These are phyloP conservation scores for Arabidopsis suecica DNA, from an alignment of 345 rosid genomes.

Conservation along the genomic window DNA sequence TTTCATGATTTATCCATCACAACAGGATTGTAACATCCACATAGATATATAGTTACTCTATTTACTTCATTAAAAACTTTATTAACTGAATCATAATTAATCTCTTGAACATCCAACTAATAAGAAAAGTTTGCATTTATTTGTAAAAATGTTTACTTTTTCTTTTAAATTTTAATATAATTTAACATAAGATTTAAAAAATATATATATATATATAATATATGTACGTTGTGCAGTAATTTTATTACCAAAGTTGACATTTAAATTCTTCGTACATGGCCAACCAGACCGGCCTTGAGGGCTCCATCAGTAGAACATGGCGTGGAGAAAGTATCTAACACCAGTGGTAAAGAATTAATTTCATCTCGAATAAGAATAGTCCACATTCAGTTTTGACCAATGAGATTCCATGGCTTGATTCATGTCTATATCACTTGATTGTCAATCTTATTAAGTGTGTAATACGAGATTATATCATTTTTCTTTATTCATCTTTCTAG, in stretches of 20 bases:
- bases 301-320: constrained; percentile 23
- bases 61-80: not conserved
- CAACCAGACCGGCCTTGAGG: constrained; percentile 21
- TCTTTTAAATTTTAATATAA: too few species aligned
- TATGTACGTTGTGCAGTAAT: not conserved
- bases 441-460: constrained; percentile 13
- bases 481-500: not conserved
- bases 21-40: too few species aligned
- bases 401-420: constrained; percentile 30
- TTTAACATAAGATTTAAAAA: too few species aligned
- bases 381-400: constrained; percentile 23
- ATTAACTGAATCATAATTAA: not conserved
- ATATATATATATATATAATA: too few species aligned
- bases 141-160: not conserved
- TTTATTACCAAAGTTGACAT: not conserved
- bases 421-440: constrained; percentile 23
- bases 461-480: not conserved
- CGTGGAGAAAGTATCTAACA: constrained; percentile 30
- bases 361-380: constrained; percentile 37
- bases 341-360: not conserved
- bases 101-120: not conserved
- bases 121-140: not conserved
- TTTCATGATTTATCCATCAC: too few species aligned
- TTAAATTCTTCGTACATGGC: not conserved
- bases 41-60: not conserved